These are phyloP conservation scores for Sarcodon sp. DNA, from an alignment of 768 basidiomycete species.

Conservation along the genomic window DNA sequence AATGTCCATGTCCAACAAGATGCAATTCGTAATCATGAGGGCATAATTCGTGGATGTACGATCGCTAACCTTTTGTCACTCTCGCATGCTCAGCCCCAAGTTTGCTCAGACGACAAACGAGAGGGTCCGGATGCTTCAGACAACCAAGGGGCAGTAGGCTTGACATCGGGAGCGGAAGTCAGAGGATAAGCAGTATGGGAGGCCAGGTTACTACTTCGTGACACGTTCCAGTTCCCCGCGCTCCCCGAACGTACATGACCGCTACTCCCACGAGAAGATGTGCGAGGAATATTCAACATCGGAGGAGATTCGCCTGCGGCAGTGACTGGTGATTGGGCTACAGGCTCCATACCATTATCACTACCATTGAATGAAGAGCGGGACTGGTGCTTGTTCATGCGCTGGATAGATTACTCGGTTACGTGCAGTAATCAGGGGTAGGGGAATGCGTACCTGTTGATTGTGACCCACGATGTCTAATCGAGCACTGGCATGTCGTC, in stretches of 20 bases:
- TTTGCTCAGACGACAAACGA: conserved; percentile 16
- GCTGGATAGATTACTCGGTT: conserved; percentile 18
- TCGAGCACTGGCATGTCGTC: conserved; percentile 59
- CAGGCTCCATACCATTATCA: conserved; percentile 44
- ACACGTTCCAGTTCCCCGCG: conserved; percentile 66
- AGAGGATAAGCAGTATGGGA: conserved; percentile 20
- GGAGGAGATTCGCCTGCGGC: conserved; percentile 21
- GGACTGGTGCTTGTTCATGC: conserved; percentile 28
- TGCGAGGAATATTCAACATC: conserved; percentile 22
- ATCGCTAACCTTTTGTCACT: not conserved
- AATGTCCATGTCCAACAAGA: not conserved
- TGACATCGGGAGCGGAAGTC: conserved; percentile 43
- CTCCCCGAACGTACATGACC: conserved; percentile 72
- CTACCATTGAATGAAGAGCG: conserved; percentile 71
- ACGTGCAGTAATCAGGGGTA: not conserved
- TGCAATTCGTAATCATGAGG: not conserved
- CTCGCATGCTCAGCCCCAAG: not conserved
- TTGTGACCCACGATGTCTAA: conserved; percentile 47
- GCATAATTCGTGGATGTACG: not conserved
- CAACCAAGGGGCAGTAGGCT: conserved; percentile 25
- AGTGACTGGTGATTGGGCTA: conserved; percentile 31
- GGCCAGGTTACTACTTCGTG: conserved; percentile 41
- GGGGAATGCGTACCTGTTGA: conserved; percentile 31
- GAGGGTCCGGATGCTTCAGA: conserved; percentile 41
- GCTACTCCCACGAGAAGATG: conserved; percentile 27